Conservation (phyloP, 495 filamentous ascomycete species). For the Aspergillus panamensis region DNA sequence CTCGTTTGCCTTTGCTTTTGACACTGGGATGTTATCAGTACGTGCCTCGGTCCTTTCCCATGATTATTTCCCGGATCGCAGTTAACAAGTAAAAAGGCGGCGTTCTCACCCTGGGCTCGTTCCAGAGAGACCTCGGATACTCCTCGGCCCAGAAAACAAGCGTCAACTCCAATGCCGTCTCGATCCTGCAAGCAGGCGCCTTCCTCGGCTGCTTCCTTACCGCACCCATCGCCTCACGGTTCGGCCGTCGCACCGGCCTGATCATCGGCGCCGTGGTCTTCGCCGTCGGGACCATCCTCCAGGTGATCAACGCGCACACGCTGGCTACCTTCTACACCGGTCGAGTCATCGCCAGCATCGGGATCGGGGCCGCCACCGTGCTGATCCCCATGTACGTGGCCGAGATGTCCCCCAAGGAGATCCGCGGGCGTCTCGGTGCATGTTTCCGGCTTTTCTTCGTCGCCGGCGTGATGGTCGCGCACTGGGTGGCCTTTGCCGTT, state of each 20-base stretch:
- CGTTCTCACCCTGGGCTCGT: constrained; percentile 38
- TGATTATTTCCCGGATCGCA: background rate
- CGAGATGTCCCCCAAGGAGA: constrained; percentile 52
- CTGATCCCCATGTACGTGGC: constrained; percentile 52
- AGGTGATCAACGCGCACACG: constrained; percentile 40
- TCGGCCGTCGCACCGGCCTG: constrained; percentile 41
- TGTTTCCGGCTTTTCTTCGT: constrained; percentile 51
- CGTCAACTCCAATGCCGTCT: constrained; percentile 44
- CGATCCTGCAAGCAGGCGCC: constrained; percentile 40
- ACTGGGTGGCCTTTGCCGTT: constrained; percentile 51
- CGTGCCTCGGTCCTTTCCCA: constrained; percentile 5
- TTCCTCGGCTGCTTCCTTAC: constrained; percentile 48
- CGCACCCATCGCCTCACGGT: constrained; percentile 40
- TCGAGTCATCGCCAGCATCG: constrained; percentile 53
- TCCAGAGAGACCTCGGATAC: constrained; percentile 39
- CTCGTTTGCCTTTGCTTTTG: constrained; percentile 40
- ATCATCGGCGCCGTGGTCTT: constrained; percentile 42
- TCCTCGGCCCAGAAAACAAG: constrained; percentile 29
- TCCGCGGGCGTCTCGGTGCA: constrained; percentile 49
- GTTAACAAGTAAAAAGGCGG: constrained; percentile 23
- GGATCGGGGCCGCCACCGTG: constrained; percentile 51
- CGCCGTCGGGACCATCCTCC: constrained; percentile 42
- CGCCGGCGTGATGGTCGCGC: constrained; percentile 46
- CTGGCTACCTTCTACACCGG: constrained; percentile 44
- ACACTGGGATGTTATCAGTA: constrained; percentile 41